Base-by-base conservation (phyloP, 768 basidiomycete genomes). In the Tremella yokohamensis region DNA sequence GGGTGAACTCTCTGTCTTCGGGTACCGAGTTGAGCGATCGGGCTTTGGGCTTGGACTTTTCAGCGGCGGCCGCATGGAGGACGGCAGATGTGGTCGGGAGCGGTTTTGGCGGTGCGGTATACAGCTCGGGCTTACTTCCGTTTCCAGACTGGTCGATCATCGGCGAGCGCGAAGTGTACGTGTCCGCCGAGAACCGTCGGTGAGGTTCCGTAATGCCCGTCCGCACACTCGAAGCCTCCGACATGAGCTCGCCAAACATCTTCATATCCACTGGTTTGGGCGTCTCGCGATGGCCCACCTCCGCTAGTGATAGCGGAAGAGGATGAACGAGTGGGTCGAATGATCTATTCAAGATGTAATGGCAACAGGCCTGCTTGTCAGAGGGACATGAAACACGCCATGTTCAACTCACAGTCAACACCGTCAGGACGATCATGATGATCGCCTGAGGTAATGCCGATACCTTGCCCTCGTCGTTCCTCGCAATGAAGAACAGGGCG, bases 401-500 rank as follows among this genome's bases (percentile, higher is more conserved):
- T n/a, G n/a, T n/a, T n/a, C n/a, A n/a, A 74, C 87, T 71, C 67
- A 90, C 89, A 7, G 96, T 97, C 60, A 90, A 58, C 19, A 84
- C 77, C 61, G 97, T 89, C 55, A 99, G 79, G 4, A 93, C 83
- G 25, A 97, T 73, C 88, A 90, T 90, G 52, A 96, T 75, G 26
- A 82, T 85, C 9, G 86, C 96, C 76, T 96, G 83, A 0, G 88
- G 81, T 0, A 88, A 56, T 0, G 89, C 84, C 24, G 82, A 82
- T 0, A 84, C 74, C 0, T 85, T 79, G 0, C 76, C 59, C 25
- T 84, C 78, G 20, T 78, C 68, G 63, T 90, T 78, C 53, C 78
- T 80, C 0, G 86, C 84, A 8, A 99, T 82, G 86, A 99, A 97
- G 83, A 98, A 96, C 61, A 97, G 78, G 2, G 88, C 89, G 29